These are phyloP conservation scores for Gaillardinia entomophila DNA, from an alignment of 805 yeast species.

Conservation along the genomic window DNA sequence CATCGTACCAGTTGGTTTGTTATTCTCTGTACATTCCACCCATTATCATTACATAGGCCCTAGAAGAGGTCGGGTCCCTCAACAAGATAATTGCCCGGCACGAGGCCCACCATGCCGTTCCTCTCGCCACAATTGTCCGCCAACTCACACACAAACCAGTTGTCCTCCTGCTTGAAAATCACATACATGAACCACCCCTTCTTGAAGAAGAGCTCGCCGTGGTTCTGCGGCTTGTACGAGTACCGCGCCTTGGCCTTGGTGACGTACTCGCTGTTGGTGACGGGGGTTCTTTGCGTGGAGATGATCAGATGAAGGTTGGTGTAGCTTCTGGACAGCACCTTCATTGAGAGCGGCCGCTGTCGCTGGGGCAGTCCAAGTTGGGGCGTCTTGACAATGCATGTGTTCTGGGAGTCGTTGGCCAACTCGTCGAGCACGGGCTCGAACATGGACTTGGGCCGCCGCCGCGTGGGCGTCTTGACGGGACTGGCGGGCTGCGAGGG, in stretches of 20 bases:
- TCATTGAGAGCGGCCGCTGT: slow-evolving; percentile 7
- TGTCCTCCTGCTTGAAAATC: slow-evolving; percentile 38
- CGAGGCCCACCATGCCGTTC: slow-evolving; percentile 34
- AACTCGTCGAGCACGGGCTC: slow-evolving; percentile 4
- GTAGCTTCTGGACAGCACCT: slow-evolving; percentile 29
- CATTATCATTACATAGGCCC: too few species aligned
- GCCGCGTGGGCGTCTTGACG: neutral
- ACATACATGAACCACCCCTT: slow-evolving; percentile 39
- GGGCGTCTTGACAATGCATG: slow-evolving; percentile 4
- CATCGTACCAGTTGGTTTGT: too few species aligned
- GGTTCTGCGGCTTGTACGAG: slow-evolving; percentile 34
- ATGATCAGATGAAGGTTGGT: slow-evolving; percentile 25
- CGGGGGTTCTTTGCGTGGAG: slow-evolving; percentile 20
- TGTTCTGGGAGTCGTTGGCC: neutral
- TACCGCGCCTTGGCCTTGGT: slow-evolving; percentile 35
- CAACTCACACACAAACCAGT: slow-evolving; percentile 41
- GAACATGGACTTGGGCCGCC: slow-evolving; percentile 8
- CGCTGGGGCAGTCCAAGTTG: neutral
- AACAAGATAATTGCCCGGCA: slow-evolving; percentile 37
- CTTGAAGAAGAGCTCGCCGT: slow-evolving; percentile 34
- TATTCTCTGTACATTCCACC: too few species aligned
- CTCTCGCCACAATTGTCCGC: slow-evolving; percentile 22
- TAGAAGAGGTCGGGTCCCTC: slow-evolving; percentile 19
- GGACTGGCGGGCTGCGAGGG: slow-evolving; percentile 1
- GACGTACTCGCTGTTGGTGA: slow-evolving; percentile 21